Conservation (phyloP, 805 yeast genomes). For the Yamadazyma sp. region DNA sequence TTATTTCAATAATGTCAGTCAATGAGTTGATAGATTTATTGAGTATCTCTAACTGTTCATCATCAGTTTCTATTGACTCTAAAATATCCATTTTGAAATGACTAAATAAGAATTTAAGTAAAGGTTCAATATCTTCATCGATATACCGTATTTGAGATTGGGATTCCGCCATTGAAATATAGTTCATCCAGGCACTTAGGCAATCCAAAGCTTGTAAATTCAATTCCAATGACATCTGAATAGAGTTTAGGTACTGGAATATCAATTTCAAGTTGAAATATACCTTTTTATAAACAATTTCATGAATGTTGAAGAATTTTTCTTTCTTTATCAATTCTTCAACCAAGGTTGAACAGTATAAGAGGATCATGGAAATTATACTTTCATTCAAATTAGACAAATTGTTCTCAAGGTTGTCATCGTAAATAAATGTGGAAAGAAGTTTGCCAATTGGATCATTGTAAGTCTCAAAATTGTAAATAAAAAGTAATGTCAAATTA, state of each 20-base stretch:
- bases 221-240: constrained; percentile 2
- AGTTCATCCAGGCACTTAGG: constrained; percentile 35
- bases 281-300: constrained; percentile 29
- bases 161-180: constrained; percentile 34
- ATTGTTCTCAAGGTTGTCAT: background rate
- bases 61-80: constrained; percentile 1
- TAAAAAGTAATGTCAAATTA: constrained; percentile 48
- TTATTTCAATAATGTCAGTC: constrained; percentile 46
- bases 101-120: constrained; percentile 21
- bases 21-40: constrained; percentile 30
- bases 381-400: background rate
- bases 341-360: constrained; percentile 36
- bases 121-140: constrained; percentile 21
- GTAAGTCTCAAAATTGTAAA: constrained; percentile 38
- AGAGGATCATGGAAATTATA: constrained; percentile 3
- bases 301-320: constrained; percentile 32
- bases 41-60: constrained; percentile 14
- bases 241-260: constrained; percentile 16
- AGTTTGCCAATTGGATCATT: constrained; percentile 33
- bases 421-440: constrained; percentile 1
- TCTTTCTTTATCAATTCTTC: constrained; percentile 49
- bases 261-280: constrained; percentile 22
- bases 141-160: constrained; percentile 32
- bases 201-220: constrained; percentile 19
- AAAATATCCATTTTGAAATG: constrained; percentile 9